Evolutionary conservation across 768 basidiomycete species (phyloP).

Genomic region (Macrolepiota albuminosa): DNA sequence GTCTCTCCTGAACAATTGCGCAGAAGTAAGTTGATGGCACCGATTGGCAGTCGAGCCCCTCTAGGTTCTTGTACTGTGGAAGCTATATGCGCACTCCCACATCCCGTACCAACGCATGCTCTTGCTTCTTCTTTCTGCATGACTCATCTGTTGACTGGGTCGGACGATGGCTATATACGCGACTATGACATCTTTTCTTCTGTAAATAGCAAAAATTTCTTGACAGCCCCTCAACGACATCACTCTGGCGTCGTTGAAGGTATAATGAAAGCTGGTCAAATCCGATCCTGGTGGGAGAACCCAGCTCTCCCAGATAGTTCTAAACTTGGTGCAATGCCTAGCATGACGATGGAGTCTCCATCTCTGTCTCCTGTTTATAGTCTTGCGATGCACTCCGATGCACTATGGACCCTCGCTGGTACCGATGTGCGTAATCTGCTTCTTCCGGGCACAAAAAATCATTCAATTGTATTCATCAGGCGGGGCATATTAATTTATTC

Average conservation of each 20-base stretch:
- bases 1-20: slow-evolving; percentile 40
- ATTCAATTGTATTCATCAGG: slow-evolving; percentile 36
- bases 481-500: slow-evolving; percentile 89
- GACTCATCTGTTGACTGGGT: slow-evolving; percentile 85
- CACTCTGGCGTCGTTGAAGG: slow-evolving; percentile 91
- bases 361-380: slow-evolving; percentile 78
- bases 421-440: slow-evolving; percentile 57
- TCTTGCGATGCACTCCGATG: slow-evolving; percentile 88
- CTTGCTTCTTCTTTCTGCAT: slow-evolving; percentile 83
- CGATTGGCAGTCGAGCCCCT: slow-evolving; percentile 22
- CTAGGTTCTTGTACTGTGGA: slow-evolving; percentile 81
- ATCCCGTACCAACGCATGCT: slow-evolving; percentile 84
- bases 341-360: slow-evolving; percentile 40
- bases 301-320: slow-evolving; percentile 30
- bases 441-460: neutral
- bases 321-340: slow-evolving; percentile 21
- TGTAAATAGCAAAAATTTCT: slow-evolving; percentile 81
- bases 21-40: slow-evolving; percentile 36
- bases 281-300: slow-evolving; percentile 92
- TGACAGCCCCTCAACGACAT: slow-evolving; percentile 85
- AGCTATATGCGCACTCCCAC: slow-evolving; percentile 87
- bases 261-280: slow-evolving; percentile 83
- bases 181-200: slow-evolving; percentile 89
- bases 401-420: slow-evolving; percentile 87
- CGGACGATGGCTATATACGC: slow-evolving; percentile 90